phyloP scores from a whole-genome alignment of 2,329 filamentous ascomycete species.

The Kalaharituber pfeilii region DNA sequence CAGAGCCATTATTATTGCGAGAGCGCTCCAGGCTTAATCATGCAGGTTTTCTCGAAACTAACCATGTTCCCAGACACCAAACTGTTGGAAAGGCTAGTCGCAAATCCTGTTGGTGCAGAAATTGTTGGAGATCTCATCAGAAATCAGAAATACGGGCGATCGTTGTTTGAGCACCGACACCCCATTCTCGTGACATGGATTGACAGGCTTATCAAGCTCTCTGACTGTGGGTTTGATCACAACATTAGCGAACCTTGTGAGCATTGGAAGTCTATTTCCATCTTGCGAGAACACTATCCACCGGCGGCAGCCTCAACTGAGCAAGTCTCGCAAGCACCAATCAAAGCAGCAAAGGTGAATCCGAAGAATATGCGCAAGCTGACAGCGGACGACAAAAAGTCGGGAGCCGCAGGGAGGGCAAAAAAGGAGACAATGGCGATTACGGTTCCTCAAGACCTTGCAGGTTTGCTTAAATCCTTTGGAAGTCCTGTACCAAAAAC shows the following conservation, averaged over 20 bases:
- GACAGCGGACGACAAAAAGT: background rate
- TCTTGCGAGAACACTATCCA: background rate
- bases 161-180: background rate
- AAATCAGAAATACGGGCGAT: background rate
- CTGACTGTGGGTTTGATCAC: background rate
- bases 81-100: background rate
- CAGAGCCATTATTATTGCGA: background rate
- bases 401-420: background rate
- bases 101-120: background rate
- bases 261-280: background rate
- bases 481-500: background rate
- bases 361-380: background rate
- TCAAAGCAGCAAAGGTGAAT: background rate
- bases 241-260: background rate
- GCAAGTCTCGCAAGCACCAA: no score
- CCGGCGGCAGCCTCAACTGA: background rate
- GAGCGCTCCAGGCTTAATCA: background rate
- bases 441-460: background rate
- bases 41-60: background rate
- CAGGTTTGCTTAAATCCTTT: background rate
- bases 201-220: background rate
- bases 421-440: background rate
- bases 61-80: background rate
- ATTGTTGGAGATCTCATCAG: background rate
- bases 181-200: background rate